Evolutionary conservation across 129 eudicot genomes (phyloP).

Genomic region (sunflower (Helianthus annuus)): HanXRQr2.0-SUNRISE NC_035434.2:141501513-141502012

Average conservation of each 20-base stretch:
- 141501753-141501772: not conserved
- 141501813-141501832: conserved; percentile 16
- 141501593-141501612: not conserved
- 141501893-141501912: conserved; percentile 37
- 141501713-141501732: conserved; percentile 28
- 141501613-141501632: conserved; percentile 13
- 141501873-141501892: conserved; percentile 32
- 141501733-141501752: conserved; percentile 28
- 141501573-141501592: not conserved
- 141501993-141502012: conserved; percentile 72
- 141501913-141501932: conserved; percentile 23
- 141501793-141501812: conserved; percentile 36
- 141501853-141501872: conserved; percentile 24
- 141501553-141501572: not conserved
- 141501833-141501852: conserved; percentile 8
- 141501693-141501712: conserved; percentile 43
- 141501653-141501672: conserved; percentile 30
- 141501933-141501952: not conserved
- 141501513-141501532: too few species aligned
- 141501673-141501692: conserved; percentile 33
- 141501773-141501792: conserved; percentile 36
- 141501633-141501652: conserved; percentile 38
- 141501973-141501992: conserved; percentile 54
- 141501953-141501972: conserved; percentile 39
- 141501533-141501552: not conserved